These are phyloP conservation scores for Combretum micranthum DNA, from an alignment of 345 rosid species.

Conservation along the genomic window DNA sequence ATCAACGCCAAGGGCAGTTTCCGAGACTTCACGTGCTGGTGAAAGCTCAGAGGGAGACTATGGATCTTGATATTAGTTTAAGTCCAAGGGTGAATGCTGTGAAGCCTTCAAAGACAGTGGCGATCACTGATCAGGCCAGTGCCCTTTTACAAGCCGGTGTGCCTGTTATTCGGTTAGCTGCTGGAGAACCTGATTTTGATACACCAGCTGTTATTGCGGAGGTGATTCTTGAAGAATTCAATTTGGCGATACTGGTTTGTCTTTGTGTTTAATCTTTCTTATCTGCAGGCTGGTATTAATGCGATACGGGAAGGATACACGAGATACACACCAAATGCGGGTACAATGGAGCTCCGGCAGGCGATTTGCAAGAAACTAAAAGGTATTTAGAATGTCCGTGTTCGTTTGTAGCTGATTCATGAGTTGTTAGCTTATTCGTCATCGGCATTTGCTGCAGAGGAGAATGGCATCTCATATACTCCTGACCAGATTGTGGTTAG, in stretches of 20 bases:
- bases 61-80: slow-evolving; percentile 57
- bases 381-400: slow-evolving; percentile 28
- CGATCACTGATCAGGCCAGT: slow-evolving; percentile 84
- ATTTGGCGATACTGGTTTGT: neutral
- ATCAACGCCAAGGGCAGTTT: slow-evolving; percentile 16
- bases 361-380: slow-evolving; percentile 81
- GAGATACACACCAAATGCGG: slow-evolving; percentile 84
- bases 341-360: slow-evolving; percentile 68
- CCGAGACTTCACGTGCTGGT: slow-evolving; percentile 30
- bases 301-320: slow-evolving; percentile 91
- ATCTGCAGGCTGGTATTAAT: slow-evolving; percentile 71
- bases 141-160: slow-evolving; percentile 87
- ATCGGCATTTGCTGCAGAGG: slow-evolving; percentile 39
- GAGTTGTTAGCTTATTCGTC: neutral
- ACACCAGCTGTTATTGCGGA: slow-evolving; percentile 72
- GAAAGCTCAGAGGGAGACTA: slow-evolving; percentile 32
- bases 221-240: slow-evolving; percentile 25
- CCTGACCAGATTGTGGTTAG: slow-evolving; percentile 89
- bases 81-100: slow-evolving; percentile 83
- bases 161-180: slow-evolving; percentile 85
- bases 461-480: slow-evolving; percentile 71
- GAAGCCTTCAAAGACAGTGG: slow-evolving; percentile 92
- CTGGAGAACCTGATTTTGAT: slow-evolving; percentile 97
- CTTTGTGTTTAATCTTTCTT: neutral
- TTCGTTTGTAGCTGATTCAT: no score